Base-by-base conservation (phyloP, 441 rosid genomes). In the Erodium chrysanthum region DNA sequence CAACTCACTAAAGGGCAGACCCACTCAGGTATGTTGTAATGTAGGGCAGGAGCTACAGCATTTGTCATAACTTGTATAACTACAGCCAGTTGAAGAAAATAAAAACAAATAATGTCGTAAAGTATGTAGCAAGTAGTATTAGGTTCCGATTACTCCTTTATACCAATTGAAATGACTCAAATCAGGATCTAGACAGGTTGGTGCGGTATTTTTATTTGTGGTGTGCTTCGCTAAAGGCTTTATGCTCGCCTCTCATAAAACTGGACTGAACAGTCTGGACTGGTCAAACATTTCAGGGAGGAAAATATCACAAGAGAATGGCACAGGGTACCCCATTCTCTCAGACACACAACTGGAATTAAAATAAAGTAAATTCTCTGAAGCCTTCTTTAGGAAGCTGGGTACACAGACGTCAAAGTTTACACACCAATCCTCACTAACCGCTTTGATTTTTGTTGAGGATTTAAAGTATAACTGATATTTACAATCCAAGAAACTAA, bases 1-100 rank as follows among this genome's bases (percentile, higher is more conserved):
- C 67, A 92, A 88, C 86, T 83, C 96, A 1, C 83, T 95, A 52
- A 95, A 92, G 79, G 96, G 97, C 29, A 90, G 93, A 77, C 93
- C 98, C 60, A 89, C 87, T 75, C 96, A 86, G 98, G 99, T 95
- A 83, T 54, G 60, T 54, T 54, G 60, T 54, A 54, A 54, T 54
- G 7, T 18, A 54, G 60, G 60, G 23, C 23, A 54, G 25, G 60
- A 54, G 18, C 23, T 54, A 54, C 60, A 54, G 9, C 22, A 54
- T 7, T 54, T 54, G 25, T 9, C 2, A 54, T 54, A 54, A 21
- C 60, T 54, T 54, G 23, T 54, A 20, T 8, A 54, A 54, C 60
- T 20, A 18, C 60, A 54, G 2, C 25, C 60, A 21, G 23, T 7
- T 54, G 60, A 54, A 9, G 60, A 18, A 44, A 44, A 44, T 44